Base-by-base conservation (phyloP, 441 rosid species). In the Manihot esculenta region DNA sequence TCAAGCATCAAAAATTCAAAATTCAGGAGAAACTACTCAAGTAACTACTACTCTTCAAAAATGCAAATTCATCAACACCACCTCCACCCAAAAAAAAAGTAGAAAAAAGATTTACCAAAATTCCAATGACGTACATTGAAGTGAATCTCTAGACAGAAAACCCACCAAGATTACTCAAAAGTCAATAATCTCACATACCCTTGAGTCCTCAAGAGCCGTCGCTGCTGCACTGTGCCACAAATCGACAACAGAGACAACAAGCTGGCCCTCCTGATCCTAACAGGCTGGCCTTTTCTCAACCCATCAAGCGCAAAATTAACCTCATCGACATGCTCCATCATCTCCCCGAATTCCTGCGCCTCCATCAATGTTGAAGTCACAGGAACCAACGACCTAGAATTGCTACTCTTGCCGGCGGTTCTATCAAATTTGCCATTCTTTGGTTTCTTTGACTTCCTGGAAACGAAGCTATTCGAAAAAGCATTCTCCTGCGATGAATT, bases 241-340 rank as follows among this genome's bases (percentile, higher is more conserved):
- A 93, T 91, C 64, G 90, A 79, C 76, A 96, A 80, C 58, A 96
- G 68, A 68, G 99, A 96, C 57, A 84, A 62, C 72, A 96, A 64
- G 45, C 98, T 93, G 13, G 96, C 96, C 57, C 98, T 84, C 81
- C 93, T 72, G 76, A 89, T 90, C 87, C 97, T 86, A 61, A 84
- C 64, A 41, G 89, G 97, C 71, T 91, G 94, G 7, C 92, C 98
- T 56, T 82, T 86, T 83, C 76, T 82, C 69, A 96, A 76, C 75
- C 98, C 98, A 76, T 91, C 99, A 62, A 93, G 92, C 45, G 98
- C 93, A 62, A 91, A 96, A 82, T 93, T 90, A 69, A 96, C 96
- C 88, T 96, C 99, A 61, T 96, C 99, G 23, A 90, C 93, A 71
- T 92, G 91, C 82, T 93, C 99, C 98, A 93, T 96, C 89, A 91